Evolutionary conservation across 495 filamentous ascomycete genomes (phyloP).

Genomic region (Thermochaetoides thermophila): DNA sequence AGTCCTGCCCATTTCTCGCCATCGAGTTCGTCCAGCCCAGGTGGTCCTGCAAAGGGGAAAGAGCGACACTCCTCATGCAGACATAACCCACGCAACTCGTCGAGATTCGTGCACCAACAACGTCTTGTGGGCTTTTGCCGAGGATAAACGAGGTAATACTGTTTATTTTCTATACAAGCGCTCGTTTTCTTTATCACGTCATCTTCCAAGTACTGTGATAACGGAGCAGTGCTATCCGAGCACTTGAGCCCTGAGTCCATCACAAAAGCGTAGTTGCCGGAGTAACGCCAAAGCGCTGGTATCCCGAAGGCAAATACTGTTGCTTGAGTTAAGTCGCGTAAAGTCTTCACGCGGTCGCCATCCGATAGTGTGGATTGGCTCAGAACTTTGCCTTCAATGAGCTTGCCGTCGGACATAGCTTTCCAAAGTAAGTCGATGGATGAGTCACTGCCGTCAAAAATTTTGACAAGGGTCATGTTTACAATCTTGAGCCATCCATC

Average conservation of each 20-base stretch:
- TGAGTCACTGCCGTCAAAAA: constrained; percentile 9
- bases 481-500: constrained; percentile 8
- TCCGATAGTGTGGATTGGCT: background rate
- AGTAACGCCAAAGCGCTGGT: constrained; percentile 16
- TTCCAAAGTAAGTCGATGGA: constrained; percentile 6
- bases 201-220: constrained; percentile 10
- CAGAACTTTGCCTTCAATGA: constrained; percentile 12
- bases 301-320: constrained; percentile 20
- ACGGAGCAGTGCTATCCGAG: constrained; percentile 6
- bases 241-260: constrained; percentile 20
- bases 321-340: constrained; percentile 3
- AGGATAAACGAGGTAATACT: constrained; percentile 19
- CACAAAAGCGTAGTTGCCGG: constrained; percentile 16
- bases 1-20: constrained; percentile 9
- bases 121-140: constrained; percentile 6
- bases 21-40: constrained; percentile 13
- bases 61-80: background rate
- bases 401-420: constrained; percentile 16
- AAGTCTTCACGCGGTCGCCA: too few species aligned
- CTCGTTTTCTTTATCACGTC: constrained; percentile 9
- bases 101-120: too few species aligned
- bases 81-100: too few species aligned
- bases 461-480: background rate
- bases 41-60: constrained; percentile 7
- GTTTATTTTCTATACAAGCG: constrained; percentile 13